A percentile compares a stretch with the other conserved stretches of the same genome.
These are phyloP conservation scores for Orbilia blumenaviensis DNA, from an alignment of 2,329 filamentous ascomycete species.

Conservation along the genomic window DNA sequence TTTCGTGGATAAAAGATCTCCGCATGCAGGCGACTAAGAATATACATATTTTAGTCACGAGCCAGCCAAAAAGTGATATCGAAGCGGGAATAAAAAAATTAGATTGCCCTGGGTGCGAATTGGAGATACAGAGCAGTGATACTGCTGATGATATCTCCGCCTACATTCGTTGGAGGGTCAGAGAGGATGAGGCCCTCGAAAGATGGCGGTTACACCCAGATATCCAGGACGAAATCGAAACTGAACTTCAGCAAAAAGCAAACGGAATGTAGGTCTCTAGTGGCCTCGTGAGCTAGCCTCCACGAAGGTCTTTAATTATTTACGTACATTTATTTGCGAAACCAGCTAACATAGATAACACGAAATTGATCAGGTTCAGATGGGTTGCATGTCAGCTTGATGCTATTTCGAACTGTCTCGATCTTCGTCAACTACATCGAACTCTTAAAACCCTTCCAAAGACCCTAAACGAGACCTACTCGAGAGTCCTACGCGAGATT, in stretches of 20 bases:
- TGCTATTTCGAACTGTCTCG: background rate
- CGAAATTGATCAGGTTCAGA: slow-evolving; percentile 40
- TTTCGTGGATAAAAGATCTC: background rate
- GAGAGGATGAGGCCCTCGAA: slow-evolving; percentile 53
- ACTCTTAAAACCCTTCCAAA: background rate
- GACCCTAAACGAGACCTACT: slow-evolving; percentile 9
- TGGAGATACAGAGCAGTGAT: background rate
- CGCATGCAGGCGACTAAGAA: no score
- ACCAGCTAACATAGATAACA: background rate
- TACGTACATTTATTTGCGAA: background rate
- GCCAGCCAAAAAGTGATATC: background rate
- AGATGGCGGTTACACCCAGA: slow-evolving; percentile 56
- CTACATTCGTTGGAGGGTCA: slow-evolving; percentile 32
- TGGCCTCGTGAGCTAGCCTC: no score
- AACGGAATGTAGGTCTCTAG: slow-evolving; percentile 58
- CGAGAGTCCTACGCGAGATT: background rate
- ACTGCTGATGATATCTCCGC: background rate
- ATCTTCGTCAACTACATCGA: background rate
- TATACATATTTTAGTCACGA: slow-evolving; percentile 7
- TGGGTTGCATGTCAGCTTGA: slow-evolving; percentile 8
- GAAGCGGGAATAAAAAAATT: slow-evolving; percentile 31
- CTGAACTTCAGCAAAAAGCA: slow-evolving; percentile 48
- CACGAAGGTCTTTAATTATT: no score
- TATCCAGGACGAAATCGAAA: slow-evolving; percentile 41
- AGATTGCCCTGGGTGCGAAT: background rate